Evolutionary conservation across 2,329 filamentous ascomycete species (phyloP), one percentile per base, ranked within the genome.

Genomic region (Aspergillus flavus): DNA sequence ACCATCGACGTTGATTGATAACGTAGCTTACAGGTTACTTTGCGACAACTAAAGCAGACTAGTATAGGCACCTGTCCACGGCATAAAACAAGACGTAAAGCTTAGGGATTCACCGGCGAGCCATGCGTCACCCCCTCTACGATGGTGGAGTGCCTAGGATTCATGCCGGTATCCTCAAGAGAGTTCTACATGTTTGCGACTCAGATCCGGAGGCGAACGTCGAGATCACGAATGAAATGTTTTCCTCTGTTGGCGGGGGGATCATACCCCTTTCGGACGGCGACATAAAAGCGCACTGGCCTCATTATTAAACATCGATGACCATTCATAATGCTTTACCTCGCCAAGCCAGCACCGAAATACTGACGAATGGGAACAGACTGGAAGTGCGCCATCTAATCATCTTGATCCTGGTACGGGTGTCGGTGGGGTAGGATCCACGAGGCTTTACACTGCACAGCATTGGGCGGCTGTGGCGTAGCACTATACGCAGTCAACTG

Each of bases 231-330:
- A 9, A 50, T n/a, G 46, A 9, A 16, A 50, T 30, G 26, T 10
- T n/a, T 30, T 6, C 6, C 34, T 36, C 34, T 36, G 12, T 36
- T 6, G 34, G 12, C 12, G 12, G 5, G 11, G 26, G 46, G 26
- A 32, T 36, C 23, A 23, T 34, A 12, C 52, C 52, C 32, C 4
- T 34, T 54, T 54, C 6, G 52, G 52, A 54, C n/a, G 19, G 52
- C 52, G 52, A 54, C 52, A 54, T n/a, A 10, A 21, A 39, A 28
- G 21, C 34, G 52, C 52, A 55, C 52, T 55, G 52, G 28, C 52
- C 52, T 26, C n/a, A 12, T 34, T 34, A 34, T 6, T 39, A 30
- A 23, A 36, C 30, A 36, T 36, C 11, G 36, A 14, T 36, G 28
- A 23, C 52, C 52, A 39, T 39, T 55, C 52, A 55, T 11, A 55